phyloP scores from a whole-genome alignment of 2,329 filamentous ascomycete species.

The Parastagonospora avenae region DNA sequence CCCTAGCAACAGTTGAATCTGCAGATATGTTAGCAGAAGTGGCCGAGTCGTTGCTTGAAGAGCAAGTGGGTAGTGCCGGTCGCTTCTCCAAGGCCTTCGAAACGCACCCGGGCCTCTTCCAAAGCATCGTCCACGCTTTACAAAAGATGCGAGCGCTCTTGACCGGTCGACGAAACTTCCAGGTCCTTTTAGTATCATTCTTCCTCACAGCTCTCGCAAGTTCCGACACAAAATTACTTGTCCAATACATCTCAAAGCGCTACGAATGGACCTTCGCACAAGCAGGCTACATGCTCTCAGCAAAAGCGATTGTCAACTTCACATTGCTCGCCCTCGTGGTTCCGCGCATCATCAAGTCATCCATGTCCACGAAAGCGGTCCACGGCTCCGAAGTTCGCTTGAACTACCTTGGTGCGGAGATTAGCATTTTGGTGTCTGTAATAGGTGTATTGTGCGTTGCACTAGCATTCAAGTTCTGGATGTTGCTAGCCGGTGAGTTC shows the following conservation, averaged over 20 bases:
- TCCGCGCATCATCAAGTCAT: conserved; percentile 38
- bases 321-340: conserved; percentile 40
- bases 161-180: conserved; percentile 39
- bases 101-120: conserved; percentile 14
- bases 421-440: conserved; percentile 40
- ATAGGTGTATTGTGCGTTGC: conserved; percentile 42
- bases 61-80: conserved; percentile 8
- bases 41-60: conserved; percentile 27
- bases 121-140: conserved; percentile 18
- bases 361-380: conserved; percentile 26
- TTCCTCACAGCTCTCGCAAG: conserved; percentile 46
- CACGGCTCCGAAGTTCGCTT: conserved; percentile 35
- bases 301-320: conserved; percentile 46
- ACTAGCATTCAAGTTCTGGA: conserved; percentile 37
- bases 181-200: conserved; percentile 39
- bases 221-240: conserved; percentile 45
- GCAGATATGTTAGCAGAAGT: conserved; percentile 16
- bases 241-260: conserved; percentile 47
- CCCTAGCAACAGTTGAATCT: not conserved
- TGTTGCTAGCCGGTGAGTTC: conserved; percentile 34
- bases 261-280: conserved; percentile 47
- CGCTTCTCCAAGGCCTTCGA: conserved; percentile 33
- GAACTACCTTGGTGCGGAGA: conserved; percentile 38
- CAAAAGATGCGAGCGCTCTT: conserved; percentile 24
- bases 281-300: conserved; percentile 46